A percentile compares a stretch with the other conserved stretches of the same genome.
These are phyloP conservation scores for Camellia japonica DNA, from an alignment of 148 eudicot genomes.

Conservation along the genomic window DNA sequence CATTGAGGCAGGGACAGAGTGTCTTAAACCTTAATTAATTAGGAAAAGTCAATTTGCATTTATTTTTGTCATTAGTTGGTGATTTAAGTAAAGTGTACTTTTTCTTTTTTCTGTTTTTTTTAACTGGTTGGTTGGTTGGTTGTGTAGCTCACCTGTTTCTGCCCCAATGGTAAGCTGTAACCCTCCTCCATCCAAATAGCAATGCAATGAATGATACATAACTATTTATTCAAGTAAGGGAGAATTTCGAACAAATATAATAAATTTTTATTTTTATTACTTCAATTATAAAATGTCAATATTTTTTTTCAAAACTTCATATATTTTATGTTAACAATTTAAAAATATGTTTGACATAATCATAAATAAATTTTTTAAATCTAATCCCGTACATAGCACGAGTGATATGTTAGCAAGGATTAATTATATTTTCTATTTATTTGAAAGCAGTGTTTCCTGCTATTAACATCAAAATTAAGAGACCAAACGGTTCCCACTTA, in stretches of 20 bases:
- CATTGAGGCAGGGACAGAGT: slow-evolving; percentile 1
- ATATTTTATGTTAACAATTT: no score
- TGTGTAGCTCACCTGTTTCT: neutral
- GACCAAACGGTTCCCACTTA: neutral
- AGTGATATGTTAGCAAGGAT: neutral
- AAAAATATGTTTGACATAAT: no score
- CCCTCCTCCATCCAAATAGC: neutral
- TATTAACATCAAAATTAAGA: neutral
- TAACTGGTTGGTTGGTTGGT: neutral
- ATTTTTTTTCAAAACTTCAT: no score
- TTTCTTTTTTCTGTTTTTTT: neutral
- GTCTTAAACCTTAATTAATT: slow-evolving; percentile 13
- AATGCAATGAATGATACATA: neutral
- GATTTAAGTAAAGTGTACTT: neutral
- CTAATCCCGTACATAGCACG: no score
- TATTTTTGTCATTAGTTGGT: slow-evolving; percentile 11
- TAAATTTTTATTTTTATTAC: no score
- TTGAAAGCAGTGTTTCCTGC: neutral
- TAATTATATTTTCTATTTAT: neutral
- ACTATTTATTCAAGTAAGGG: neutral
- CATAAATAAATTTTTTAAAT: no score
- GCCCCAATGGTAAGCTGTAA: neutral
- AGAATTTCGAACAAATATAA: no score
- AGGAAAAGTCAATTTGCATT: neutral
- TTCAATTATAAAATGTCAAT: no score